Evolutionary conservation across 2,329 filamentous ascomycete genomes (phyloP).

Genomic region (Zasmidium cellare): DNA sequence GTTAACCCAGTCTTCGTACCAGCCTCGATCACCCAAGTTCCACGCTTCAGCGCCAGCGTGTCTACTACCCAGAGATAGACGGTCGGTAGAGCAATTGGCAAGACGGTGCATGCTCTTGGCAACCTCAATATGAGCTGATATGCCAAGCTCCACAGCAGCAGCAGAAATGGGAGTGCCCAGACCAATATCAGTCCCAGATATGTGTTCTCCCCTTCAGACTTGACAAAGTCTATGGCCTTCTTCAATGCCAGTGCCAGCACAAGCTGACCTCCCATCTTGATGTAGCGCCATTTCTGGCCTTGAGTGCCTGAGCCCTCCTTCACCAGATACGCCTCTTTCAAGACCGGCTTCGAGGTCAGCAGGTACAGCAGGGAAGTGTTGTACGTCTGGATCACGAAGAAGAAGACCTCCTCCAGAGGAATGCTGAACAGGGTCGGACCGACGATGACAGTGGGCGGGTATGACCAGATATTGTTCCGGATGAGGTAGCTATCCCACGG

Average conservation of each 20-base stretch:
- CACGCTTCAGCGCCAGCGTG: constrained; percentile 64
- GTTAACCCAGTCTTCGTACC: constrained; percentile 66
- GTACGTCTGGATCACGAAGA: constrained; percentile 76
- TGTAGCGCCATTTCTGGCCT: constrained; percentile 39
- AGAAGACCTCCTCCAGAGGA: constrained; percentile 72
- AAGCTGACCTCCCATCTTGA: constrained; percentile 53
- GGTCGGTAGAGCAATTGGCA: constrained; percentile 65
- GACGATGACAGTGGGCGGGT: constrained; percentile 64
- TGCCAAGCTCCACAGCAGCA: constrained; percentile 64
- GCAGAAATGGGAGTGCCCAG: constrained; percentile 67
- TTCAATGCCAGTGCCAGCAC: constrained; percentile 47
- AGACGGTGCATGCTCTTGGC: constrained; percentile 57
- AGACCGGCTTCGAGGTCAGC: constrained; percentile 62
- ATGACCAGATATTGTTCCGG: constrained; percentile 67
- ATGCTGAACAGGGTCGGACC: constrained; percentile 65
- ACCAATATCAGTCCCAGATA: constrained; percentile 70
- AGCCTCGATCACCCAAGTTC: constrained; percentile 70
- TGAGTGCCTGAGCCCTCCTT: constrained; percentile 36
- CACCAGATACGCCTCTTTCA: constrained; percentile 56
- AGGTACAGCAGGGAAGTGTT: constrained; percentile 69
- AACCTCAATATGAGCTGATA: constrained; percentile 64
- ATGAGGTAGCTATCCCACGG: constrained; percentile 80
- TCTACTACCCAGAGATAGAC: constrained; percentile 73
- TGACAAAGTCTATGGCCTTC: constrained; percentile 48
- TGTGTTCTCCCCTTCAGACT: constrained; percentile 53